These are phyloP conservation scores for Rhizoclosmatium globosum DNA, from an alignment of 192 early-diverging fungal genomes.

Conservation along the genomic window DNA sequence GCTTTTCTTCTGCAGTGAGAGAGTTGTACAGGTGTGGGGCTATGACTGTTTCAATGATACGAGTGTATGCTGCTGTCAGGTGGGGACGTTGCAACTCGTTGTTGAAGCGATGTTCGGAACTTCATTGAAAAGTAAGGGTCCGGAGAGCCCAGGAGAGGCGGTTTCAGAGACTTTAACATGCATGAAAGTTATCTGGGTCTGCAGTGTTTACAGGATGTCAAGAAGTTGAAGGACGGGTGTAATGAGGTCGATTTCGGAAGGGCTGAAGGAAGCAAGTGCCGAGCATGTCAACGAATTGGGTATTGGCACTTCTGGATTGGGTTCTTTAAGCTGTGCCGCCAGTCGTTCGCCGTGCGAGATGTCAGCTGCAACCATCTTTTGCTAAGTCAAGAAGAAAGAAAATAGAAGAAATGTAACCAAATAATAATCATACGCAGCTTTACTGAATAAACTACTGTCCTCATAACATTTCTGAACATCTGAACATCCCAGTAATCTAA, in stretches of 20 bases:
- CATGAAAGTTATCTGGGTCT: not conserved
- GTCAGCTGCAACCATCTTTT: not conserved
- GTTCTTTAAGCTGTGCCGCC: not conserved
- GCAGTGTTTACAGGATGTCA: not conserved
- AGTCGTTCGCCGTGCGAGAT: constrained; percentile 1
- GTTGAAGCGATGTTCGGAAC: constrained; percentile 18
- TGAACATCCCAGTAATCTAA: not conserved
- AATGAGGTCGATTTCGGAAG: constrained; percentile 1
- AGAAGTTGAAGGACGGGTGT: not conserved
- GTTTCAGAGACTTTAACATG: not conserved
- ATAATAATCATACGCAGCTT: not conserved
- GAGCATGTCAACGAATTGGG: not conserved
- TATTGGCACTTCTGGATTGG: not conserved
- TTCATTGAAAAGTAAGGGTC: not conserved
- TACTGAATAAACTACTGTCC: too few relatives aligned
- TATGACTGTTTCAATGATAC: constrained; percentile 5
- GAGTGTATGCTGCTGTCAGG: not conserved
- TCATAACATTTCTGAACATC: too few relatives aligned
- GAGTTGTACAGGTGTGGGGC: constrained; percentile 6
- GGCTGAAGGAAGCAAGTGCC: not conserved
- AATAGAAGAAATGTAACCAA: not conserved
- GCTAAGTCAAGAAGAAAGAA: not conserved
- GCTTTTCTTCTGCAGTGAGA: not conserved
- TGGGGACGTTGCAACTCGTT: not conserved
- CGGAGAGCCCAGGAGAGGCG: constrained; percentile 3